Evolutionary conservation across 208 protist genomes (phyloP).

Genomic region (Zelonia costaricensis): DNA sequence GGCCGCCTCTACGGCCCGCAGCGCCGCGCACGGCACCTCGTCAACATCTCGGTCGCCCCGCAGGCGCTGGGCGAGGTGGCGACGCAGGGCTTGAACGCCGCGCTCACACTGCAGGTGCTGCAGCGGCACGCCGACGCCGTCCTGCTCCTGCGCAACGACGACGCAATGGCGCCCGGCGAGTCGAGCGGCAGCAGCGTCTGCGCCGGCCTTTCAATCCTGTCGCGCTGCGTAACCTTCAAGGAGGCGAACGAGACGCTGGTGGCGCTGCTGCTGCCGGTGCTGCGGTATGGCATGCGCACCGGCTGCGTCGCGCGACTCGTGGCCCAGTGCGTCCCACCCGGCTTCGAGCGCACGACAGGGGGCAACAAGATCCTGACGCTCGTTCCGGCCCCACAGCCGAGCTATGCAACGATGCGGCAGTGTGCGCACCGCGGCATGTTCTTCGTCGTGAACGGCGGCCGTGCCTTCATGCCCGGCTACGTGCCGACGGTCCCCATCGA

Average conservation of each 20-base stretch:
- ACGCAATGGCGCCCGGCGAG: constrained; percentile 48
- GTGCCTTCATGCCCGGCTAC: constrained; percentile 65
- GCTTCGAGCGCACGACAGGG: constrained; percentile 22
- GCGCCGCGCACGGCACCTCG: constrained; percentile 64
- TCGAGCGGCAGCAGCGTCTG: constrained; percentile 25
- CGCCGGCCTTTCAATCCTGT: constrained; percentile 31
- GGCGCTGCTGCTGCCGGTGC: constrained; percentile 66
- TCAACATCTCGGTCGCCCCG: constrained; percentile 75
- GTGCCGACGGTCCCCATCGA: constrained; percentile 47
- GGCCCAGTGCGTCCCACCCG: constrained; percentile 38
- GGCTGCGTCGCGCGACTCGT: constrained; percentile 43
- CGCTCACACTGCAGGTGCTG: constrained; percentile 70
- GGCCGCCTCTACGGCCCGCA: constrained; percentile 65
- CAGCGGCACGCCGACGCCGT: constrained; percentile 62
- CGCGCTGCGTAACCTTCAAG: constrained; percentile 70
- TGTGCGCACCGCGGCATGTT: constrained; percentile 53
- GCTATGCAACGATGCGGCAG: constrained; percentile 56
- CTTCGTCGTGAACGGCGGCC: constrained; percentile 45
- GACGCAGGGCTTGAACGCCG: constrained; percentile 76
- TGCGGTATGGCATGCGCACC: constrained; percentile 48
- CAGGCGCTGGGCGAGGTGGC: constrained; percentile 70
- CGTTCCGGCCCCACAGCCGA: constrained; percentile 70
- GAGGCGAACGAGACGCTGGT: constrained; percentile 86
- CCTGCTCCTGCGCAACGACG: constrained; percentile 82
- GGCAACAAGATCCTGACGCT: constrained; percentile 73